phyloP scores from a whole-genome alignment of 805 yeast species.

The Barnettozyma vustinii region DNA sequence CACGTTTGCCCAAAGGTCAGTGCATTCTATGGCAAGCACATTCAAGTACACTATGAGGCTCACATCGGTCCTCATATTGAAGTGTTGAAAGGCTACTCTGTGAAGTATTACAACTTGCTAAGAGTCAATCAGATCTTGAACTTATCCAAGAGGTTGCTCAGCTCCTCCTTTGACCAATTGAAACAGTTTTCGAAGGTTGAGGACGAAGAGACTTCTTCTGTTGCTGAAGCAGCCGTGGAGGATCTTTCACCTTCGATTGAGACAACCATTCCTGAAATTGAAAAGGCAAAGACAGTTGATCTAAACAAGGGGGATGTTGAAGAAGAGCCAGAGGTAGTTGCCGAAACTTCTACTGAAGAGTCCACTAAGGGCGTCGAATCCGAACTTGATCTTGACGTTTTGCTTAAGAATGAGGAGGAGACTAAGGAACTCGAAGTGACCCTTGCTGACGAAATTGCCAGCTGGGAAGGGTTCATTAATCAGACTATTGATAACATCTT shows the following conservation, averaged over 20 bases:
- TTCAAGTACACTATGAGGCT: not conserved
- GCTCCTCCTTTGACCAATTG: conserved; percentile 16
- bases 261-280: conserved; percentile 3
- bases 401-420: conserved; percentile 8
- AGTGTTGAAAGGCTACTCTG: not conserved
- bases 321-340: not conserved
- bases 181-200: conserved; percentile 9
- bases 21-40: conserved; percentile 5
- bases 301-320: conserved; percentile 3
- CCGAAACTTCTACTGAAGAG: conserved; percentile 4
- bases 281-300: conserved; percentile 9
- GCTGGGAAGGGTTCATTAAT: conserved; percentile 32
- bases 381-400: conserved; percentile 3
- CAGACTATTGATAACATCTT: conserved; percentile 35
- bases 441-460: conserved; percentile 31
- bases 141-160: conserved; percentile 13
- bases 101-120: conserved; percentile 15
- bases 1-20: conserved; percentile 3
- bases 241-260: not conserved
- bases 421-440: conserved; percentile 5
- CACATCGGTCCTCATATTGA: conserved; percentile 6
- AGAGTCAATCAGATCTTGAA: conserved; percentile 17
- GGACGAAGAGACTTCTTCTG: conserved; percentile 2
- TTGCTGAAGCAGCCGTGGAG: not conserved
- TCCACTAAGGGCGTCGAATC: conserved; percentile 4